Evolutionary conservation across 1,139 yeast genomes (phyloP).

Genomic region (Sugiyamaella castrensis): DNA sequence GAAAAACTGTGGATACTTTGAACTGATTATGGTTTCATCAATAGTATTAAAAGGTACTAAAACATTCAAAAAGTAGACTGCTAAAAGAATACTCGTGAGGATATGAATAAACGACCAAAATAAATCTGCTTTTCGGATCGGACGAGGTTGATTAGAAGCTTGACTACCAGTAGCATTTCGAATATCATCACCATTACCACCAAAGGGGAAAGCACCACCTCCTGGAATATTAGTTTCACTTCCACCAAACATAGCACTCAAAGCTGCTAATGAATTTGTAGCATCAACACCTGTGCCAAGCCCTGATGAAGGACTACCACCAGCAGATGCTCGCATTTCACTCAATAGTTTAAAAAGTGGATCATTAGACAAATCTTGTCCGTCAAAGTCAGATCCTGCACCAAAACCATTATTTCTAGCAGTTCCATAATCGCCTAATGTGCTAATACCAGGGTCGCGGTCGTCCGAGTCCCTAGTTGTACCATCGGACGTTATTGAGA

Average conservation of each 20-base stretch:
- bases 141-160: neutral
- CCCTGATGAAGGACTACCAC: conserved; percentile 5
- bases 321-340: conserved; percentile 23
- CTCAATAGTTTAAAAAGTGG: conserved; percentile 28
- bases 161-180: neutral
- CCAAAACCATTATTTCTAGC: conserved; percentile 3
- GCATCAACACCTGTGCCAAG: no score
- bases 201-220: conserved; percentile 5
- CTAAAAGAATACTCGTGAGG: conserved; percentile 22
- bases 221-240: neutral
- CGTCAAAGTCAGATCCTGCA: conserved; percentile 1
- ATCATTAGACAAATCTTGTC: conserved; percentile 18
- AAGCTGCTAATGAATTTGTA: conserved; percentile 14
- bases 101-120: conserved; percentile 33
- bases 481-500: neutral
- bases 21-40: neutral
- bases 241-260: conserved; percentile 15
- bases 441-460: neutral
- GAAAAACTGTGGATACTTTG: neutral
- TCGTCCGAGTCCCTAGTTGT: neutral
- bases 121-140: conserved; percentile 1
- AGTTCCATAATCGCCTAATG: neutral
- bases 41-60: neutral
- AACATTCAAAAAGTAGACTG: conserved; percentile 11
- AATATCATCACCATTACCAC: neutral